Evolutionary conservation across 2,329 filamentous ascomycete species (phyloP).

Genomic region (Dichotomopilus funicola): DNA sequence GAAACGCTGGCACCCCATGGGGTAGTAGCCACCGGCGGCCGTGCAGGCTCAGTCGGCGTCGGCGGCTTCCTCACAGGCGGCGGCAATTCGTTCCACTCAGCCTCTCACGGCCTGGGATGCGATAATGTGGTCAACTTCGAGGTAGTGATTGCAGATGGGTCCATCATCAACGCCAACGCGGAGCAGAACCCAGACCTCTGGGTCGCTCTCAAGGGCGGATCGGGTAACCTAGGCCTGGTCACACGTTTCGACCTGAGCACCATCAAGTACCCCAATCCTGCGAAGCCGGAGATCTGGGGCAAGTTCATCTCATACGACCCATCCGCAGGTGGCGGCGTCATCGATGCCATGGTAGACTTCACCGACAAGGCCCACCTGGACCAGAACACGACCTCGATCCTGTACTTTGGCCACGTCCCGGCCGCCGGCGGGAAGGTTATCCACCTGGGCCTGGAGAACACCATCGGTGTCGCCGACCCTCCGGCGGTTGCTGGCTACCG

Average conservation of each 20-base stretch:
- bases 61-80: constrained; percentile 26
- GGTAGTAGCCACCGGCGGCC: constrained; percentile 23
- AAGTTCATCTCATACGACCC: constrained; percentile 13
- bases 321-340: constrained; percentile 13
- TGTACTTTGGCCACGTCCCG: constrained; percentile 19
- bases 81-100: constrained; percentile 26
- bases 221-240: constrained; percentile 37
- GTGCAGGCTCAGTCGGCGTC: constrained; percentile 25
- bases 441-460: constrained; percentile 14
- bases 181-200: constrained; percentile 19
- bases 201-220: constrained; percentile 37
- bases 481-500: constrained; percentile 17
- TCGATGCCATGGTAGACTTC: constrained; percentile 17
- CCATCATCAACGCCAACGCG: constrained; percentile 33
- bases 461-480: constrained; percentile 16
- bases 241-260: constrained; percentile 22
- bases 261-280: constrained; percentile 1
- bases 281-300: constrained; percentile 20
- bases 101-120: constrained; percentile 33
- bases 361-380: constrained; percentile 14
- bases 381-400: constrained; percentile 18
- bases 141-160: constrained; percentile 37
- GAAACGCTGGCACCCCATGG: constrained; percentile 23
- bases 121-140: constrained; percentile 36
- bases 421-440: constrained; percentile 18